These are phyloP conservation scores for Coniochaeta sp. DNA, from an alignment of 2,329 filamentous ascomycete species.

Conservation along the genomic window DNA sequence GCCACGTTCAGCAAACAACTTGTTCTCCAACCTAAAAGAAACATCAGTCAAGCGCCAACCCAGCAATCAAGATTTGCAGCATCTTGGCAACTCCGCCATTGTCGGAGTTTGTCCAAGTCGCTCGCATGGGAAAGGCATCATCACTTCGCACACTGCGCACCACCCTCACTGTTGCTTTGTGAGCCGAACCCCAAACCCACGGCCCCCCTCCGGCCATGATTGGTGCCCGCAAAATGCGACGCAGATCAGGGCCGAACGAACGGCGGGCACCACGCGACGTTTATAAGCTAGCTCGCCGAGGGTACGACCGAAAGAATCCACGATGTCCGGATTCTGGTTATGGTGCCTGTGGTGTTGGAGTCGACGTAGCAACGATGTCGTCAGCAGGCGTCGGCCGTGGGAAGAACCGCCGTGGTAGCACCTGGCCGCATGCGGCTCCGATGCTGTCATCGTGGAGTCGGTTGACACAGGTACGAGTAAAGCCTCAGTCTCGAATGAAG, in stretches of 20 bases:
- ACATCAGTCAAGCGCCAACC: background rate
- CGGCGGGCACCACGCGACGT: background rate
- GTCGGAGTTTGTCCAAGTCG: background rate
- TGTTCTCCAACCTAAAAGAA: background rate
- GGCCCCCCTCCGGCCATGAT: background rate
- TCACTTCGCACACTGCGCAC: background rate
- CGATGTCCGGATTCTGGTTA: background rate
- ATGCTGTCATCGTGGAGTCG: background rate
- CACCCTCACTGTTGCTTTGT: background rate
- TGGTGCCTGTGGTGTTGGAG: background rate
- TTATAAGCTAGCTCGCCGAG: background rate
- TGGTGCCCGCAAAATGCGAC: conserved; percentile 1
- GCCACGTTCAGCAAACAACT: background rate
- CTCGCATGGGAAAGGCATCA: background rate
- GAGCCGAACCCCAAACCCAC: background rate
- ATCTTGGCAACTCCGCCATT: background rate
- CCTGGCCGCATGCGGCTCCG: background rate
- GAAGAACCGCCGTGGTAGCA: background rate
- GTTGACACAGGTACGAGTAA: background rate
- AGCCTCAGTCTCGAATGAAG: background rate
- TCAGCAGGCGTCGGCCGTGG: background rate
- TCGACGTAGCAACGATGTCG: background rate
- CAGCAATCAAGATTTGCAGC: background rate
- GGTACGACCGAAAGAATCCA: background rate
- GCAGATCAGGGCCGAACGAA: conserved; percentile 2